These are phyloP conservation scores for Sporothrix inflata DNA, from an alignment of 2,329 filamentous ascomycete genomes.

Conservation along the genomic window DNA sequence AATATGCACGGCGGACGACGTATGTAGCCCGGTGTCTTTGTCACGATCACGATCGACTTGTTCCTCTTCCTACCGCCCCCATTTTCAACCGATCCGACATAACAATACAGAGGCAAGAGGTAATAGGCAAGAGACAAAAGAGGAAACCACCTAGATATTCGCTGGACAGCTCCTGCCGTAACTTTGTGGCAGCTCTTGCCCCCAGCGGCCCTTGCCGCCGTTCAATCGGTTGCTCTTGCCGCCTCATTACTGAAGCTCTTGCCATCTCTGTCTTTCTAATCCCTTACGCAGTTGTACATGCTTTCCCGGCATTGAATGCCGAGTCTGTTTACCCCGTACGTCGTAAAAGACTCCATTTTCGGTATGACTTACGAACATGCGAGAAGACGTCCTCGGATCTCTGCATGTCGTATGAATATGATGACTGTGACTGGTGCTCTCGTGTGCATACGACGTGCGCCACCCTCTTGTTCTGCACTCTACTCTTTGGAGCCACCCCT, in stretches of 20 bases:
- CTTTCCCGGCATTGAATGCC: neutral
- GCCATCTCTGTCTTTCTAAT: neutral
- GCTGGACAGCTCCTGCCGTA: neutral
- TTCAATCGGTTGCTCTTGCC: neutral
- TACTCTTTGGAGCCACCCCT: neutral
- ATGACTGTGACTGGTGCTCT: neutral
- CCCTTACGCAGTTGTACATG: neutral
- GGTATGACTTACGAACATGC: constrained; percentile 1
- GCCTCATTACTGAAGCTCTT: neutral
- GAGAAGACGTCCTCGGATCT: neutral
- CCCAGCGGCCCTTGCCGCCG: too few relatives aligned
- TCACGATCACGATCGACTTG: neutral
- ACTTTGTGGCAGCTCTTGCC: neutral
- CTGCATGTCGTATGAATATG: neutral
- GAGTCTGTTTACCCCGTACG: neutral
- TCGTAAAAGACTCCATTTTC: neutral
- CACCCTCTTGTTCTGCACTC: neutral
- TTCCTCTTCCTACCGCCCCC: neutral
- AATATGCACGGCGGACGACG: neutral
- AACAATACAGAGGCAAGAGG: neutral
- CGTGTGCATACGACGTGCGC: neutral
- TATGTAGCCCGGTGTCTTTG: neutral
- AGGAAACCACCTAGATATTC: neutral
- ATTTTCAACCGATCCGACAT: neutral
- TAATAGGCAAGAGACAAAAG: neutral